Percentiles rank a stretch among this genome's conserved stretches.
Conservation (phyloP, 192 early-diverging fungal species). For the Podochytrium sp. region DNA sequence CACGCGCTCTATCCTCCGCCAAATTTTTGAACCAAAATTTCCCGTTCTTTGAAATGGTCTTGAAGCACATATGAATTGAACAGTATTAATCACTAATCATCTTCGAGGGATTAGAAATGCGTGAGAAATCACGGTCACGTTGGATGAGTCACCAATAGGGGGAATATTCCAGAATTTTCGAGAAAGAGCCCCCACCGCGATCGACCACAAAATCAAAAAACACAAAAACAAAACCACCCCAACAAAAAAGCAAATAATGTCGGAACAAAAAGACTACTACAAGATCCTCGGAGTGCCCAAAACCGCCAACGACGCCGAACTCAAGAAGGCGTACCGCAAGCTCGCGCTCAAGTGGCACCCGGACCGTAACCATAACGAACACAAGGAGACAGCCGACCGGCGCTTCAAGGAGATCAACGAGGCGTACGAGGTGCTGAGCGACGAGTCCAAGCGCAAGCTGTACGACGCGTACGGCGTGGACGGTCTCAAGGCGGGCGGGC, state of each 20-base stretch:
- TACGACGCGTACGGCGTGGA: constrained; percentile 64
- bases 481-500: constrained; percentile 49
- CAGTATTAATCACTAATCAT: too few species aligned
- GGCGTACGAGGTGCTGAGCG: constrained; percentile 64
- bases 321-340: constrained; percentile 71
- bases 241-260: not conserved
- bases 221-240: not conserved
- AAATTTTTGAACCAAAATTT: too few species aligned
- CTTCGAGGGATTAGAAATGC: too few species aligned
- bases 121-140: too few species aligned
- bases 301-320: constrained; percentile 65
- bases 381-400: constrained; percentile 67
- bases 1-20: too few species aligned
- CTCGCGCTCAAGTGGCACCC: constrained; percentile 83
- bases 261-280: constrained; percentile 71
- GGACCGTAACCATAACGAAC: constrained; percentile 73
- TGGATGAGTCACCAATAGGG: too few species aligned
- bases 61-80: too few species aligned
- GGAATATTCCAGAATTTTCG: too few species aligned
- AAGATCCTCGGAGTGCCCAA: constrained; percentile 66
- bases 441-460: constrained; percentile 55
- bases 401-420: constrained; percentile 75
- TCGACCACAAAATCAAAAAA: too few species aligned
- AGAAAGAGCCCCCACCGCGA: too few species aligned
- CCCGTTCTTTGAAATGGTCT: too few species aligned